phyloP scores from a whole-genome alignment of 176 grass and related monocot genomes.

The Oryza glaberrima region DNA sequence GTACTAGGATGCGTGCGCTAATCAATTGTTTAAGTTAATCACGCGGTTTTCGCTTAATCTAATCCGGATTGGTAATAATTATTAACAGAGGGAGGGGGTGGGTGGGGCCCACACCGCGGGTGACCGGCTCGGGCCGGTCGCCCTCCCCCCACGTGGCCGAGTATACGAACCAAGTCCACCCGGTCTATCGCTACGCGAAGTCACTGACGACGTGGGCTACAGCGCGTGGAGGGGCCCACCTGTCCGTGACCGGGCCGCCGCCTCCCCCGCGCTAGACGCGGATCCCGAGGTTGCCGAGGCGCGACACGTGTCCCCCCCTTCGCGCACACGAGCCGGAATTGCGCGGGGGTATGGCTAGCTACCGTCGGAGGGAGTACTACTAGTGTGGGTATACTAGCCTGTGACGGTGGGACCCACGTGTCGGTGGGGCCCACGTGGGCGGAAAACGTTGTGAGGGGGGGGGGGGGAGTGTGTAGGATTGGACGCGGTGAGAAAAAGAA shows the following conservation, averaged over 20 bases:
- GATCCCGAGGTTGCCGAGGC: neutral
- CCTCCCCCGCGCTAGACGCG: neutral
- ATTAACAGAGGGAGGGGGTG: neutral
- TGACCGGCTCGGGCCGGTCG: constrained; percentile 29
- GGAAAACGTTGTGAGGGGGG: neutral
- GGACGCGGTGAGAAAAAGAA: neutral
- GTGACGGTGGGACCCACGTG: constrained; percentile 13
- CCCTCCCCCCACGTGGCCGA: constrained; percentile 38
- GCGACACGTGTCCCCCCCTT: constrained; percentile 27
- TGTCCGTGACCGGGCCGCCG: fast-evolving
- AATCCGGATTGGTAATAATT: neutral
- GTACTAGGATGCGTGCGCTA: constrained; percentile 9
- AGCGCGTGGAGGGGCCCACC: fast-evolving
- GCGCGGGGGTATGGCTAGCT: too few species aligned
- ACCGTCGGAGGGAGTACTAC: too few species aligned
- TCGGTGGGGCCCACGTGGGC: neutral
- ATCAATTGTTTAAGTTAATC: neutral
- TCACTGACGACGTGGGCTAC: neutral
- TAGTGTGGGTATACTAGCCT: too few species aligned
- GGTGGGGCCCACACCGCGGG: constrained; percentile 16
- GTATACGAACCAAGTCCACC: neutral
- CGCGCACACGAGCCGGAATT: constrained; percentile 37
- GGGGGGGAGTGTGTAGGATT: too few species aligned
- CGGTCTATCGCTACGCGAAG: fast-evolving
- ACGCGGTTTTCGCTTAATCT: neutral